A percentile compares a stretch with the other conserved stretches of the same genome.
These are phyloP conservation scores for Picea sitchensis DNA, from an alignment of 75 land plant species.

Conservation along the genomic window DNA sequence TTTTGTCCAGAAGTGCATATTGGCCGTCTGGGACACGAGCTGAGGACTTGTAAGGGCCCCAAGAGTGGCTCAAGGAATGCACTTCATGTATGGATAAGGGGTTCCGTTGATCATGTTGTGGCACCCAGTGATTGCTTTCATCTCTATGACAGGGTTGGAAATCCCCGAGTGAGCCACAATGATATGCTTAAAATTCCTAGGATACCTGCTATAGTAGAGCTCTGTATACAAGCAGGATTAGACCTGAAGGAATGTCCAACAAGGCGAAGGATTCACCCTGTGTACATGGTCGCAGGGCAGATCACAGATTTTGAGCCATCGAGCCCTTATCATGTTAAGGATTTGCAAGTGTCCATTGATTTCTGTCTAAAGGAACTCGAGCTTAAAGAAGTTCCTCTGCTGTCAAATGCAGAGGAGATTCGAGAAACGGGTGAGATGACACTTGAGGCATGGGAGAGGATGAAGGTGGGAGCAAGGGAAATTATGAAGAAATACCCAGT, in stretches of 20 bases:
- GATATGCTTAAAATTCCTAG: constrained; percentile 48
- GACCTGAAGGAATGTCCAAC: constrained; percentile 17
- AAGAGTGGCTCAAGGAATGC: constrained; percentile 17
- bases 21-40: constrained; percentile 56
- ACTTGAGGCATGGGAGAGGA: constrained; percentile 60
- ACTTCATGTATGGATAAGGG: constrained; percentile 52
- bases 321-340: neutral
- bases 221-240: constrained; percentile 70
- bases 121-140: constrained; percentile 61
- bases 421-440: constrained; percentile 33
- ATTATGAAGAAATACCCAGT: constrained; percentile 54
- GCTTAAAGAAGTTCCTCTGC: neutral
- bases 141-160: constrained; percentile 42
- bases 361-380: constrained; percentile 11
- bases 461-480: constrained; percentile 50
- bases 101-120: constrained; percentile 50
- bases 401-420: constrained; percentile 16
- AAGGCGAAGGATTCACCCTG: neutral
- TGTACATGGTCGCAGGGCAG: no score
- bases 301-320: neutral
- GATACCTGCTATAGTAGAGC: constrained; percentile 67
- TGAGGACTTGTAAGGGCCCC: constrained; percentile 40
- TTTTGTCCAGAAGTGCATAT: constrained; percentile 64
- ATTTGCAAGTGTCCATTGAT: neutral
- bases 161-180: constrained; percentile 43